phyloP scores from a whole-genome alignment of 345 rosid species.

The Excoecaria cochinchinensis region DNA sequence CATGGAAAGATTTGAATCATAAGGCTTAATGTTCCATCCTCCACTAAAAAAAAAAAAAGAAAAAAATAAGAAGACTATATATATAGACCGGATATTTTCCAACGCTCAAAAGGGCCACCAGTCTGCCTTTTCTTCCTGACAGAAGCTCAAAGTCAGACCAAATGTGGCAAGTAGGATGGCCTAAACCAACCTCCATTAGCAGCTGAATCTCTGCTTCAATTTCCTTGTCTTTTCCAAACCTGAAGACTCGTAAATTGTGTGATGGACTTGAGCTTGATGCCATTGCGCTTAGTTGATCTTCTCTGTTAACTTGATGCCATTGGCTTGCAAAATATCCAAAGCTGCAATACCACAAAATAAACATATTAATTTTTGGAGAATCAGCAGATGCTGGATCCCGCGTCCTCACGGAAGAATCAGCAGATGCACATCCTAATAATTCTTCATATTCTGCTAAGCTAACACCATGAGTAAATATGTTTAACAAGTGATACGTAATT shows the following conservation, averaged over 20 bases:
- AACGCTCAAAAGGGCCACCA: neutral
- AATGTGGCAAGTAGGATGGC: neutral
- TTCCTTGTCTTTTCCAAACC: neutral
- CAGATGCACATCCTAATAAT: neutral
- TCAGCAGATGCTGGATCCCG: no score
- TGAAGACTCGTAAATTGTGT: neutral
- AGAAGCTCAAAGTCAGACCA: neutral
- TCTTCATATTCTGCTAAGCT: neutral
- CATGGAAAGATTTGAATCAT: neutral
- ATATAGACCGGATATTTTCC: neutral
- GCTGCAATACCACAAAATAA: slow-evolving; percentile 48
- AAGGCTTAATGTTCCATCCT: neutral
- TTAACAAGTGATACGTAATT: slow-evolving; percentile 1
- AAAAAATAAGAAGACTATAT: no score
- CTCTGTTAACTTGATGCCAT: slow-evolving; percentile 70
- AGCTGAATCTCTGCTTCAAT: neutral
- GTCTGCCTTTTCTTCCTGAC: slow-evolving; percentile 2
- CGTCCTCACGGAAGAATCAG: no score
- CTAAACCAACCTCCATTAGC: neutral
- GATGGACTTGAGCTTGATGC: neutral
- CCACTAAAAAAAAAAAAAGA: neutral
- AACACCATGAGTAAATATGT: neutral
- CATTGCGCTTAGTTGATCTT: slow-evolving; percentile 40
- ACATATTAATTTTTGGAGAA: neutral
- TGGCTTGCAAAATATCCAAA: slow-evolving; percentile 68